phyloP scores from a whole-genome alignment of 257 asterid species.

The Solanum medicagineum region DNA sequence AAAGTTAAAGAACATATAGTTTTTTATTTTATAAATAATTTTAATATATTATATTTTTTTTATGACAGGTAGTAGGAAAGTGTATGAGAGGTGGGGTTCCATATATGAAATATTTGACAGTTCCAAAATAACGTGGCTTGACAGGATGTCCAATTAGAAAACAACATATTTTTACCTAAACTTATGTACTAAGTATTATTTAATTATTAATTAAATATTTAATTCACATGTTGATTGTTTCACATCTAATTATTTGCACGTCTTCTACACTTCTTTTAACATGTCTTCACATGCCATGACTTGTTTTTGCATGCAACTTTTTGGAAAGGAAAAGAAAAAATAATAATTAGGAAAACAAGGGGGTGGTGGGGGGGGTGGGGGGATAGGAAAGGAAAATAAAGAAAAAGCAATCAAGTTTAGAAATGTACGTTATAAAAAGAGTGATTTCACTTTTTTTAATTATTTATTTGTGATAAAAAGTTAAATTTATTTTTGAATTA shows the following conservation, averaged over 20 bases:
- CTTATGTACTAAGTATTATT: neutral
- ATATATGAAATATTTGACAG: neutral
- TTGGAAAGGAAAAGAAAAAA: neutral
- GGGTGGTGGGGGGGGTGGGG: too few relatives aligned
- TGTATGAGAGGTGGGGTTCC: neutral
- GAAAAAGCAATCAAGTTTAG: neutral
- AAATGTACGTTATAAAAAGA: neutral
- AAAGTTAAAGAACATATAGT: neutral
- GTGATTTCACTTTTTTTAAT: too few relatives aligned
- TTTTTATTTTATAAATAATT: too few relatives aligned
- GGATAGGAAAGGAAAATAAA: too few relatives aligned
- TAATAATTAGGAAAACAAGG: neutral
- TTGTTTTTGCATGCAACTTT: neutral
- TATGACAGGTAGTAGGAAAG: neutral
- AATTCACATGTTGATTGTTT: conserved; percentile 3
- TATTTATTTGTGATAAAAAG: too few relatives aligned
- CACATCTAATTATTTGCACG: neutral
- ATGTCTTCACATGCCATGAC: neutral
- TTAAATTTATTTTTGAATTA: too few relatives aligned
- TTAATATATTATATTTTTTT: too few relatives aligned
- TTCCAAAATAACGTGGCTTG: conserved; percentile 7
- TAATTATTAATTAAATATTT: neutral
- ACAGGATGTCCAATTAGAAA: conserved; percentile 1
- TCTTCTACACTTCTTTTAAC: neutral
- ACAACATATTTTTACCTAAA: neutral